phyloP scores from a whole-genome alignment of 345 rosid genomes.

The Murraya koenigii region DNA sequence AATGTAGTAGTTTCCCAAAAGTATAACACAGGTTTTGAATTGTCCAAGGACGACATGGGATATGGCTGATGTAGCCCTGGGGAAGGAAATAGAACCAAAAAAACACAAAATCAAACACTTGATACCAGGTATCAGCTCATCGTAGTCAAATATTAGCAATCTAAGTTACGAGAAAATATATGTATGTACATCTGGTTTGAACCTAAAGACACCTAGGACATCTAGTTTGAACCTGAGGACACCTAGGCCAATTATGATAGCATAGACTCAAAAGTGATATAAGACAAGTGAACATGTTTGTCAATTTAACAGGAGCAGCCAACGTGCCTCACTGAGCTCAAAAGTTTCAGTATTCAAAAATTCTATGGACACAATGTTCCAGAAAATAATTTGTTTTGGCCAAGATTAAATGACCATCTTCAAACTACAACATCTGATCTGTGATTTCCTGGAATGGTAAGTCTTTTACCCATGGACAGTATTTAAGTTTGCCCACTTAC shows the following conservation, averaged over 20 bases:
- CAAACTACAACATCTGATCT: not conserved
- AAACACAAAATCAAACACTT: not conserved
- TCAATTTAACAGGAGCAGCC: not conserved
- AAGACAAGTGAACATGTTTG: not conserved
- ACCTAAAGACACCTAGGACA: no score
- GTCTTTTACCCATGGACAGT: not conserved
- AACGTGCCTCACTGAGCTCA: not conserved
- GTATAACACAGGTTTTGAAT: slow-evolving; percentile 71
- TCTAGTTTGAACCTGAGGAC: not conserved
- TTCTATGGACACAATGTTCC: not conserved
- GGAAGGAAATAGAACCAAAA: slow-evolving; percentile 1
- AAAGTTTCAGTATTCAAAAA: not conserved
- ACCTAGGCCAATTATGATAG: not conserved
- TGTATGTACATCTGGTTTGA: not conserved
- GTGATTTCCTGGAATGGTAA: not conserved
- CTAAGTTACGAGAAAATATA: not conserved
- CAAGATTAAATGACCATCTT: not conserved
- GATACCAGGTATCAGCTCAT: not conserved
- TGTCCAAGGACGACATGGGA: slow-evolving; percentile 79
- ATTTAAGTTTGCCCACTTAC: not conserved
- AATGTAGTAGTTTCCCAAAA: slow-evolving; percentile 59
- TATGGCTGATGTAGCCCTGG: slow-evolving; percentile 73
- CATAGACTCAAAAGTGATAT: not conserved
- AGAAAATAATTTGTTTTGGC: not conserved
- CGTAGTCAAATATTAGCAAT: not conserved